Evolutionary conservation across 2,329 filamentous ascomycete genomes (phyloP).

Genomic region (Sporothrix luriei): DNA sequence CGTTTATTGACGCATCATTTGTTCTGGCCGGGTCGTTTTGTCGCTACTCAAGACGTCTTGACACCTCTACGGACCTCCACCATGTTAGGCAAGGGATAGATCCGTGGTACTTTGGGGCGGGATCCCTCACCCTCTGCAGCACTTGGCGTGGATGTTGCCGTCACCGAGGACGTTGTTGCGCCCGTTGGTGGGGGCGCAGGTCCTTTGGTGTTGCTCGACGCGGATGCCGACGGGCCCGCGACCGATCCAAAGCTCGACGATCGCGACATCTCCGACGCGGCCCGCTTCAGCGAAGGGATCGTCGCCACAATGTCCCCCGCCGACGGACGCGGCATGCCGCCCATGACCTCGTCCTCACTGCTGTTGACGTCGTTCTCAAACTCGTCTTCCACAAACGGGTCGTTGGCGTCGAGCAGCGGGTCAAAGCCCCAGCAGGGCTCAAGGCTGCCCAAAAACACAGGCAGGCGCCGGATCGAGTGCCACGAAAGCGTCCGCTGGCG

Average conservation of each 20-base stretch:
- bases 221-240: constrained; percentile 33
- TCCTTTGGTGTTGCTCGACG: constrained; percentile 33
- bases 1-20: too few relatives aligned
- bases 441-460: constrained; percentile 55
- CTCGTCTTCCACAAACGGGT: constrained; percentile 28
- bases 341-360: constrained; percentile 34
- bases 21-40: not conserved
- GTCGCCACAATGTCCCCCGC: constrained; percentile 52
- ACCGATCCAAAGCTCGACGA: constrained; percentile 51
- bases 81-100: constrained; percentile 45
- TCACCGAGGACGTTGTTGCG: constrained; percentile 35
- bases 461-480: constrained; percentile 54
- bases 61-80: constrained; percentile 47
- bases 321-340: constrained; percentile 42
- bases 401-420: constrained; percentile 50
- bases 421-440: constrained; percentile 60
- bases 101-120: constrained; percentile 43
- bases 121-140: constrained; percentile 38
- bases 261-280: constrained; percentile 56
- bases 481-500: constrained; percentile 58
- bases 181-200: constrained; percentile 30
- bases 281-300: constrained; percentile 52
- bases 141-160: constrained; percentile 29
- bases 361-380: constrained; percentile 28
- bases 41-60: constrained; percentile 31